Evolutionary conservation across 805 yeast species (phyloP), one percentile per base, ranked within the genome.

Genomic region (Ogataea glucozyma): DNA sequence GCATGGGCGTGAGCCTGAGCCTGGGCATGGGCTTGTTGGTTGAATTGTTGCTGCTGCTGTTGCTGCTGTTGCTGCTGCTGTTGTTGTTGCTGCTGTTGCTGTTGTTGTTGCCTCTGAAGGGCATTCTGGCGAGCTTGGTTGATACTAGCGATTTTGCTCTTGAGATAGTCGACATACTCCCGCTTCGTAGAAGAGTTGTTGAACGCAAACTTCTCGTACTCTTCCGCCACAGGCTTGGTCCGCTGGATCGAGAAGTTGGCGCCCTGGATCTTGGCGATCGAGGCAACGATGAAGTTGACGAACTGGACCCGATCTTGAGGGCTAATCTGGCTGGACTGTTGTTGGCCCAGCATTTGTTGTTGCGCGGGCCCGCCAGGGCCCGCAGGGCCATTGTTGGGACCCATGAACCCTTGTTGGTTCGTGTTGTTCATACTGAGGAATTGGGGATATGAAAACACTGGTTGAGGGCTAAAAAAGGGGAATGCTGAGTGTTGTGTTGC

Each of bases 141-240:
- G 31, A 66, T 66, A 23, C 59, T 54, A 9, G 57, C 50, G 8
- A 66, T 54, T 46, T 65, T 67, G 37, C 71, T 71, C 49, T 69
- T 65, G 61, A 77, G 68, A 33, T 69, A 65, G 36, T 73, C 76
- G 42, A 75, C 63, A 56, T 85, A 85, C 47, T 80, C 81, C 40
- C 75, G 77, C 51, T 79, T 78, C 16, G 77, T 68, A 8, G 72
- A 70, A 10, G 87, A 71, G 43, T 79, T 79, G 43, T 73, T 71
- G 58, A 73, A 84, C 18, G 88, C 76, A 52, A 72, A 78, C 45
- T 79, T 76, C 58, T 85, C 93, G 52, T 81, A 83, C 55, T 83
- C 87, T 53, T 79, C 83, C 4, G 89, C 88, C 52, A 80, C 69
- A 3, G 71, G 63, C 53, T 72, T 75, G 52, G 76, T 65, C 51